Base-by-base conservation (phyloP, 345 rosid species). In the Diplotaxis tenuifolia region DNA sequence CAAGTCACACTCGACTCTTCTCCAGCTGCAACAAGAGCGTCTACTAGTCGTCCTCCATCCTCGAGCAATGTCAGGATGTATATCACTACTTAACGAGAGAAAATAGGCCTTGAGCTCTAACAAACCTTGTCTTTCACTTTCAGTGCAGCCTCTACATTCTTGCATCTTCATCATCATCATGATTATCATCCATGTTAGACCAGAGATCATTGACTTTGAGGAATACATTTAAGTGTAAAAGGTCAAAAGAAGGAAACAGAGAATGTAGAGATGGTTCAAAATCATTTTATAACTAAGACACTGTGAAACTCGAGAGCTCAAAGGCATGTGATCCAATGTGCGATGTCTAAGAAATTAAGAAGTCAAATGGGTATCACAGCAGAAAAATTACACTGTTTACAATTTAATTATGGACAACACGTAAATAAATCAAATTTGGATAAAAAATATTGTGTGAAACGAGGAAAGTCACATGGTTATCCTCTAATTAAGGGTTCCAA, bases 51-150 rank as follows among this genome's bases (percentile, higher is more conserved):
- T 50, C 18, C 8, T 61, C 68, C 75, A 71, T 61, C 52, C 76
- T 73, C 23, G 15, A 16, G n/a, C 57, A 70, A 42, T 12, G 65
- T 70, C 54, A 5, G 21, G 20, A 7, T 42, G 65, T 27, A 14
- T 14, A 15, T 69, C 65, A 2, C 9, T 40, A 56, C 4, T 40
- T 1, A 38, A 6, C n/a, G 42, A 40, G 19, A 58, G 11, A 1
- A 70, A 21, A 71, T 15, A 50, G 9, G 27, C 9, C 52, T 75
- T 78, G 55, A 75, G 38, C 53, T 81, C 62, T 14, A 75, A 34
- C 18, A 81, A 59, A 3, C 70, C 80, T 5, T 3, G 21, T 3
- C 62, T 81, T 60, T 81, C 80, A 34, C 67, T 67, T 4, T 73
- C 70, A 54, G 9, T 45, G 65, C 71, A 65, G 36, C 77, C n/a